Evolutionary conservation across 2,329 filamentous ascomycete species (phyloP), one percentile per base, ranked within the genome.

Genomic region (Tolypocladium sp.): DNA sequence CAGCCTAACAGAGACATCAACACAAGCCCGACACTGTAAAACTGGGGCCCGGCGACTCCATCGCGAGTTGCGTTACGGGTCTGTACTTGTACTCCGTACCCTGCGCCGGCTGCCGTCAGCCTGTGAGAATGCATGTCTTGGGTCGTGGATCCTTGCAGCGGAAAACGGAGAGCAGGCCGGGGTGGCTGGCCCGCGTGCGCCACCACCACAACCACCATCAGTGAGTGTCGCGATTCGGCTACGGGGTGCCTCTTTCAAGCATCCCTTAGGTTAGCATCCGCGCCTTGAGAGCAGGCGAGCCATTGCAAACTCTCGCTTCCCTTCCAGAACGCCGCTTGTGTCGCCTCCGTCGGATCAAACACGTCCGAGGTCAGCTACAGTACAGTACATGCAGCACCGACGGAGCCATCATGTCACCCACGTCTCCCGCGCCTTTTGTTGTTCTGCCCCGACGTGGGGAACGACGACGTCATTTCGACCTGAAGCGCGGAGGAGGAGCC

Each of bases 391-490:
- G 30, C 30, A 33, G 30, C 30, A 33, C 30, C 30, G 7, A 33
- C 30, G 30, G 30, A 33, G 30, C 30, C 30, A 2, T 33, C 30
- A 33, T 9, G 30, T 33, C 30, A 12, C 8, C n/a, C 20, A 10
- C n/a, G 3, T 25, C 22, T 13, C 13, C 44, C 35, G 27, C 27
- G 55, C 15, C 40, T 56, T 44, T 37, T 44, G n/a, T 33, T 7
- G 12, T 1, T 33, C 27, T 49, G 27, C 27, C 15, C 22, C 17
- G 7, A 7, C 61, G 59, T 61, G 61, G 59, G 55, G 61, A 57
- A 51, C 49, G 49, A 6, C 60, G 60, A 62, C 61, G 61, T 62
- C 61, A 62, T 58, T 27, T 52, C 49, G 13, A 55, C 37, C 54
- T 13, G 54, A 27, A n/a, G 54, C 53, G 53, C 13, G 53, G 37